Conservation (phyloP, 768 basidiomycete species). For the Rhizopogon vesiculosus region DNA sequence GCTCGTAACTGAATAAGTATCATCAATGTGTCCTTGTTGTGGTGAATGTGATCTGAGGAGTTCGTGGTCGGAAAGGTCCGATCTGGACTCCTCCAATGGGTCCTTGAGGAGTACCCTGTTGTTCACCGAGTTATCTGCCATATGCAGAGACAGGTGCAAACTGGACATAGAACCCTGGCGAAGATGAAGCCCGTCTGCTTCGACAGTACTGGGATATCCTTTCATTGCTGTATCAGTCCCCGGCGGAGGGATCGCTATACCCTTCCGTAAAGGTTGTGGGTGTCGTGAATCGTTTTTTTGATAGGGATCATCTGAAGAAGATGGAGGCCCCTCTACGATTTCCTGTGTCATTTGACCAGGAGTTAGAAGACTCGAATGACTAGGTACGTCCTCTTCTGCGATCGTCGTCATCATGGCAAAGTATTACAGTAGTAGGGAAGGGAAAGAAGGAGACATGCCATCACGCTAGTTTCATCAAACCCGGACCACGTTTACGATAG, state of each 20-base stretch:
- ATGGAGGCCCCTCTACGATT: background rate
- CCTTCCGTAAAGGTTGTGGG: background rate
- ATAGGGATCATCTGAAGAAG: conserved; percentile 2
- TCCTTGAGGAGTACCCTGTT: background rate
- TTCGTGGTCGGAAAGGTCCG: background rate
- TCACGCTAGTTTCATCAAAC: too few species aligned
- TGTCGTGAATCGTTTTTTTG: background rate
- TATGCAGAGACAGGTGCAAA: background rate
- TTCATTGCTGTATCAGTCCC: background rate
- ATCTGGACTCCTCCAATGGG: too few species aligned
- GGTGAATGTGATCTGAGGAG: background rate
- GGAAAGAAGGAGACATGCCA: too few species aligned
- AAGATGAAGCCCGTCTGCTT: background rate
- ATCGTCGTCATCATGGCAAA: too few species aligned
- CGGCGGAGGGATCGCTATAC: background rate
- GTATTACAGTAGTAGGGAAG: too few species aligned
- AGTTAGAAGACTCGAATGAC: background rate
- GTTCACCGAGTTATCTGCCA: background rate
- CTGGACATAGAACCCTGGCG: background rate
- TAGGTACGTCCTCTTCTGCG: background rate
- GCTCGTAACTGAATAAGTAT: background rate
- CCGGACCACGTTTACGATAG: background rate
- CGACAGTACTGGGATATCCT: background rate
- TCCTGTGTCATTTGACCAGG: background rate
- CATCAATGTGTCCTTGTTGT: background rate